Conservation (phyloP, 139 green algal species). For the Zygnema circumcarinatum region DNA sequence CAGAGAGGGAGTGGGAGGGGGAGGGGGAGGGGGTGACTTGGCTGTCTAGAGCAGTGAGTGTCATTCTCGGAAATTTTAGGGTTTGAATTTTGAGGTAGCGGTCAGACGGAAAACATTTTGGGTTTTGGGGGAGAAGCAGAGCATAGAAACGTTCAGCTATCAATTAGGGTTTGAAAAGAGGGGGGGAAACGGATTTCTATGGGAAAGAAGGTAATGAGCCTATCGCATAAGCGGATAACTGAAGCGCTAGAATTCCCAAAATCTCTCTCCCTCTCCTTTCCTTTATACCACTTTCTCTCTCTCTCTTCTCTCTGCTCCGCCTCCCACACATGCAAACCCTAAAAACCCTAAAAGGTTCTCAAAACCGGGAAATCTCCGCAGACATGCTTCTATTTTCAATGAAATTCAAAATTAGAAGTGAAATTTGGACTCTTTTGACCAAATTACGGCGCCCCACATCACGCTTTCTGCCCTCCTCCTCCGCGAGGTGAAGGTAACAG, state of each 20-base stretch:
- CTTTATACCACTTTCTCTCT: neutral
- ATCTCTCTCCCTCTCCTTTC: neutral
- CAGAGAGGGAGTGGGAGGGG: neutral
- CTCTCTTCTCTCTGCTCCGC: neutral
- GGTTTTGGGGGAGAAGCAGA: neutral
- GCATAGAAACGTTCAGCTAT: neutral
- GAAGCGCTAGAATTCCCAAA: neutral
- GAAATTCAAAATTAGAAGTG: neutral
- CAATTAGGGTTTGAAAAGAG: neutral
- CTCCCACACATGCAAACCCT: neutral
- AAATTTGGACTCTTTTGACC: neutral
- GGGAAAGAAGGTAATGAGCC: neutral
- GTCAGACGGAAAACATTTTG: neutral
- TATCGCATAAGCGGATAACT: neutral
- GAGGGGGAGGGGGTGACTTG: neutral
- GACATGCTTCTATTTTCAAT: too few relatives aligned
- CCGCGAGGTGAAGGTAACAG: neutral
- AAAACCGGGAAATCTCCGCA: neutral
- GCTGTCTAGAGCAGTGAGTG: neutral
- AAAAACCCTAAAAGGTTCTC: neutral
- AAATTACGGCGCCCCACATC: neutral
- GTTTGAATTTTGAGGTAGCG: neutral
- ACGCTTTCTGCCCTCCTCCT: neutral
- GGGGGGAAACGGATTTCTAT: neutral
- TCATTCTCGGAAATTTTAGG: neutral